Evolutionary conservation across 352 stramenopile genomes (phyloP).

Genomic region (Achlya hypogyna): DNA sequence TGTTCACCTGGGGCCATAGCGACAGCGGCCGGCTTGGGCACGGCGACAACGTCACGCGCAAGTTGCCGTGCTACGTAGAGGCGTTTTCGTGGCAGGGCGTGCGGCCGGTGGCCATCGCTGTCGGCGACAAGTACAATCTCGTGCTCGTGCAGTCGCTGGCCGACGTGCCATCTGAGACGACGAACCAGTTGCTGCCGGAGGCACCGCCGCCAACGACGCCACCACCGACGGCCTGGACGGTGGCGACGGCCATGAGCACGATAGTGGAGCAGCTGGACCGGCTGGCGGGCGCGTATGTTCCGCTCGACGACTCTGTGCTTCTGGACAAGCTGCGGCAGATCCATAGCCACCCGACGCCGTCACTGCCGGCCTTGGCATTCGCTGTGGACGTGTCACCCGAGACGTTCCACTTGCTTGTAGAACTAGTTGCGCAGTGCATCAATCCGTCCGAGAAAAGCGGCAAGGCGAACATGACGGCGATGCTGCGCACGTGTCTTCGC

Average conservation of each 20-base stretch:
- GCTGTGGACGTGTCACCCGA: constrained; percentile 8
- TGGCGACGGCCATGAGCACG: not conserved
- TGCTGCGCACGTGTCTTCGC: constrained; percentile 32
- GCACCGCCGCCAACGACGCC: not conserved
- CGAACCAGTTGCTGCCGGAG: not conserved
- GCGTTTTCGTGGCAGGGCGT: constrained; percentile 38
- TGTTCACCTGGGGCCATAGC: constrained; percentile 76
- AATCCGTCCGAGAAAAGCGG: not conserved
- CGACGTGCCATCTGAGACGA: constrained; percentile 23
- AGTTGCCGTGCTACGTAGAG: constrained; percentile 49
- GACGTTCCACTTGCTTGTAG: constrained; percentile 5
- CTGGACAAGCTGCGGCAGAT: constrained; percentile 3
- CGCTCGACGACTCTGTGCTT: not conserved
- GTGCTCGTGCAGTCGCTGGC: constrained; percentile 36
- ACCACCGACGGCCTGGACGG: not conserved
- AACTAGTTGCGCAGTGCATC: not conserved
- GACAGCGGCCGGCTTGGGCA: constrained; percentile 72
- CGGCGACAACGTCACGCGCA: constrained; percentile 53
- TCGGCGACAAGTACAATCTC: constrained; percentile 83
- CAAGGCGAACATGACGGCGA: constrained; percentile 17
- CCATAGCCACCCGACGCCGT: constrained; percentile 8
- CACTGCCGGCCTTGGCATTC: not conserved
- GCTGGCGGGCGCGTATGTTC: constrained; percentile 6
- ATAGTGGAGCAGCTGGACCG: constrained; percentile 13
- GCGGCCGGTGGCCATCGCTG: constrained; percentile 60